These are phyloP conservation scores for Podochytrium sp. DNA, from an alignment of 192 early-diverging fungal genomes.

Conservation along the genomic window DNA sequence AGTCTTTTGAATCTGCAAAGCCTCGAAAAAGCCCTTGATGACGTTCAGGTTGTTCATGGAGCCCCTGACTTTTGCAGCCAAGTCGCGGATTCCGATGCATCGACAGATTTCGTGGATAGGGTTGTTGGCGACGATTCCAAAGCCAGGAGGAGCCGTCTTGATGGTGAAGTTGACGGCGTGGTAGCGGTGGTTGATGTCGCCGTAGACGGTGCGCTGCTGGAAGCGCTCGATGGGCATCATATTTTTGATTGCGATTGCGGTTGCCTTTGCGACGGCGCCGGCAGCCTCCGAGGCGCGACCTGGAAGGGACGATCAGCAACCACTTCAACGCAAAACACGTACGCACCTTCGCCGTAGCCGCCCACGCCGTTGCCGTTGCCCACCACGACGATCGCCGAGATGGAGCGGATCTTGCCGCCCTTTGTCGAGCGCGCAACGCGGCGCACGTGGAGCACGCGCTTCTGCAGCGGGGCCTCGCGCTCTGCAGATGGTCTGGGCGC, in stretches of 20 bases:
- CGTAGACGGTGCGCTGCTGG: conserved; percentile 90
- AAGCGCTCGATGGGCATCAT: conserved; percentile 84
- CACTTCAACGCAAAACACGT: background rate
- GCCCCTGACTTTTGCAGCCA: conserved; percentile 87
- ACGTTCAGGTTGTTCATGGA: conserved; percentile 98
- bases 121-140: conserved; percentile 91
- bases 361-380: conserved; percentile 91
- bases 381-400: conserved; percentile 93
- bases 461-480: conserved; percentile 16
- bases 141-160: conserved; percentile 87
- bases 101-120: conserved; percentile 94
- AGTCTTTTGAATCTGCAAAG: conserved; percentile 74
- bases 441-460: conserved; percentile 53
- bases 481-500: too few relatives aligned
- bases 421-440: conserved; percentile 49
- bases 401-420: conserved; percentile 63
- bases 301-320: background rate
- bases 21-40: conserved; percentile 94
- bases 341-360: conserved; percentile 85
- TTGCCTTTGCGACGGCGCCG: conserved; percentile 86
- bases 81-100: conserved; percentile 90
- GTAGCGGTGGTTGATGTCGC: conserved; percentile 88
- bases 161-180: conserved; percentile 82
- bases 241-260: conserved; percentile 83
- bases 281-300: conserved; percentile 74